Evolutionary conservation across 2,329 filamentous ascomycete genomes (phyloP), one percentile per base, ranked within the genome.

Genomic region (Rhinocladiella similis): DNA sequence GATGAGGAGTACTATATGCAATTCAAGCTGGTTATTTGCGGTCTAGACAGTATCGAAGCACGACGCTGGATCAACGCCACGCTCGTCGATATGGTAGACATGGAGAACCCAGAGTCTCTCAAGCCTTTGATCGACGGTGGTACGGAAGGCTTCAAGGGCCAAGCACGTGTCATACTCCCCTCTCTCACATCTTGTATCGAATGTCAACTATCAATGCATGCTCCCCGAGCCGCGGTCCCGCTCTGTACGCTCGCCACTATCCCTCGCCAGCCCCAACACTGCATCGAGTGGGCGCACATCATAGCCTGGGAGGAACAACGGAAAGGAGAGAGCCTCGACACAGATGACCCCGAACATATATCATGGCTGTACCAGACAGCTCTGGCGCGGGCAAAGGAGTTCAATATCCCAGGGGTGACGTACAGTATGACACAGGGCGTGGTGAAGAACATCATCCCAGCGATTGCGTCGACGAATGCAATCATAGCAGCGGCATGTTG

Each of bases 381-480:
- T 0, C 81, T 93, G 14, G 75, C 82, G 46, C 89, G 94, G 35
- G 91, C 94, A 0, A 73, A 86, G 56, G 90, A 99, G 69, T 99
- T 96, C 76, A 87, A 89, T 66, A 99, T 99, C 65, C 73, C 85
- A 0, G 95, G 94, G 7, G 90, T 99, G 56, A 97, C 94, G 1
- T 99, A 99, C 73, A 88, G 90, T 5, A 86, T 97, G 72, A 97
- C 95, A 0, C 94, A 99, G 71, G 95, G 94, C 54, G 95, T 97
- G 2, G 91, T 99, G 67, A 99, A 99, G 75, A 99, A 99, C 74
- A 99, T 99, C 73, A 99, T 99, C 60, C 94, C 94, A 0, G 95
- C 94, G 25, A 99, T 99, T 68, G 94, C 94, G 16, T 96, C 91
- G 1, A 99, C 94, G 5, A 99, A 99, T 70, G 93, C 94, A 55